Evolutionary conservation across 306 rosid genomes (phyloP).

Genomic region (Sphenostylis stenocarpa): DNA sequence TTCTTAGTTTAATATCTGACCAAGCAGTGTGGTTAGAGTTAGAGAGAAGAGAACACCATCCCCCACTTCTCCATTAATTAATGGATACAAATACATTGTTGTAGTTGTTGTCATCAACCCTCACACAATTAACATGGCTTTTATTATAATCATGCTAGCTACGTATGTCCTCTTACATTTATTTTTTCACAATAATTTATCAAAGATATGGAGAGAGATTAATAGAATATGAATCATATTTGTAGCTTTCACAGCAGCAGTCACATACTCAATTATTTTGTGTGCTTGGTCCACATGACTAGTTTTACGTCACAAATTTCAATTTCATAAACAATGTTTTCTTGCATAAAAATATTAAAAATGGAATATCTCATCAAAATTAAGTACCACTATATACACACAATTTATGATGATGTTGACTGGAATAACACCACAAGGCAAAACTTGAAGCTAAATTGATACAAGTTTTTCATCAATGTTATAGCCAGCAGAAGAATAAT

Average conservation of each 20-base stretch:
- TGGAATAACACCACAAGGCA: neutral
- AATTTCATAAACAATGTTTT: neutral
- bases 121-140: neutral
- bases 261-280: neutral
- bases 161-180: neutral
- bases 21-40: neutral
- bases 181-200: conserved; percentile 6
- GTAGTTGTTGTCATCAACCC: neutral
- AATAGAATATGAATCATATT: neutral
- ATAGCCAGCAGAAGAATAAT: no score
- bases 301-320: neutral
- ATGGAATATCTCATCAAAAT: neutral
- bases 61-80: conserved; percentile 3
- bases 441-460: no score
- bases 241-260: neutral
- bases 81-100: neutral
- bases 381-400: neutral
- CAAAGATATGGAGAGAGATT: conserved; percentile 22
- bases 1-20: neutral
- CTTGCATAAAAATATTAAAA: neutral
- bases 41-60: neutral
- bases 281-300: neutral
- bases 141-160: conserved; percentile 4
- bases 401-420: neutral
- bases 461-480: neutral